Evolutionary conservation across 1,284 basidiomycete species (phyloP).

Genomic region (Porogramme epimiltina): DNA sequence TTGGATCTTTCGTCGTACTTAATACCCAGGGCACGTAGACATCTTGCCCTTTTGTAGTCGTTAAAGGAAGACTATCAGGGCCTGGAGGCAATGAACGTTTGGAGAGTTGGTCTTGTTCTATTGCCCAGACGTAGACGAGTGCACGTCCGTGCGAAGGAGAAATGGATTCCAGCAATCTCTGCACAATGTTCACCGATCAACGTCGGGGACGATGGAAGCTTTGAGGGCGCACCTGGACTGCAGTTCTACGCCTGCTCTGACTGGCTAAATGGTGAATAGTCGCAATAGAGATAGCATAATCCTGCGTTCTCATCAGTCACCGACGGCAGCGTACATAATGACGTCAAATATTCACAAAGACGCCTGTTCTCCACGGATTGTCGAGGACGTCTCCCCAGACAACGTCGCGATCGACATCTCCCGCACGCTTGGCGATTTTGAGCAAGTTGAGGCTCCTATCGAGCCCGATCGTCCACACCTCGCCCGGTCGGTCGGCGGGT

Average conservation of each 20-base stretch:
- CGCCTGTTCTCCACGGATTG: conserved; percentile 68
- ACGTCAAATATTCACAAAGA: conserved; percentile 66
- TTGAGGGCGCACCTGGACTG: conserved; percentile 75
- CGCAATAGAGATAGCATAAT: conserved; percentile 94
- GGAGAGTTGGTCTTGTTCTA: conserved; percentile 87
- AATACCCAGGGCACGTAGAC: conserved; percentile 80
- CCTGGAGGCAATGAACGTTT: conserved; percentile 63
- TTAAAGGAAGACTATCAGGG: background rate
- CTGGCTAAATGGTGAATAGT: conserved; percentile 94
- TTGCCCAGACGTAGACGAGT: conserved; percentile 98
- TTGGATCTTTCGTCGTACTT: conserved; percentile 19
- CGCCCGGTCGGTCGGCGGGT: conserved; percentile 54
- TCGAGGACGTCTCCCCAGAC: conserved; percentile 75
- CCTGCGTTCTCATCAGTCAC: conserved; percentile 46
- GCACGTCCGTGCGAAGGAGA: conserved; percentile 71
- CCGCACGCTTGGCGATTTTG: conserved; percentile 68
- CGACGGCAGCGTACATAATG: background rate
- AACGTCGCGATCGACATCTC: conserved; percentile 65
- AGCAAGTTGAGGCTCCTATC: conserved; percentile 82
- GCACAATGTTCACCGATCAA: background rate
- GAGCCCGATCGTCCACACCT: conserved; percentile 77
- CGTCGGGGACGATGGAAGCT: conserved; percentile 20
- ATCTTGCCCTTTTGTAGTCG: conserved; percentile 45
- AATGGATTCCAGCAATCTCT: conserved; percentile 71
- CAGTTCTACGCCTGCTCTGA: conserved; percentile 64